A percentile compares a stretch with the other conserved stretches of the same genome.
These are phyloP conservation scores for Tetraselmis chui DNA, from an alignment of 139 green algal species.

Conservation along the genomic window DNA sequence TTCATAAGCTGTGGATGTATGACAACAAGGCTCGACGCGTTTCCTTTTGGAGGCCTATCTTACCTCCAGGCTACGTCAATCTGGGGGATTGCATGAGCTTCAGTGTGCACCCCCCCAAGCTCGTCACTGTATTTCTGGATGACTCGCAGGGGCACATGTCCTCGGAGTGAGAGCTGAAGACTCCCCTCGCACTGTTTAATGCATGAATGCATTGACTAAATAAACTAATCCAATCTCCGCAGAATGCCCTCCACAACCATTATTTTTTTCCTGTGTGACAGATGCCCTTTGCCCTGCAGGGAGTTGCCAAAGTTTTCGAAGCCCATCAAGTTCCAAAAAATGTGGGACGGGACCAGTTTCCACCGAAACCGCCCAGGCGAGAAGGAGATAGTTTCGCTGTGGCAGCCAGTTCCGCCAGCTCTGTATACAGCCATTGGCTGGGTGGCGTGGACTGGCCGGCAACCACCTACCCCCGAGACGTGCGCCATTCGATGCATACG, in stretches of 20 bases:
- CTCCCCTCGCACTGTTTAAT: too few species aligned
- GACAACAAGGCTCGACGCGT: not conserved
- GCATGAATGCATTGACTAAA: too few species aligned
- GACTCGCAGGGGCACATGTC: too few species aligned
- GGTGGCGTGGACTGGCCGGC: slow-evolving; percentile 32
- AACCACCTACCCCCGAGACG: not conserved
- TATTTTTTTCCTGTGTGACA: too few species aligned
- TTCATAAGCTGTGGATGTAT: not conserved
- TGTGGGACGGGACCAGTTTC: not conserved
- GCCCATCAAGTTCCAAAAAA: not conserved
- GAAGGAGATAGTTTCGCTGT: slow-evolving; percentile 39
- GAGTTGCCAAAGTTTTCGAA: not conserved
- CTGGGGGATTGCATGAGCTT: slow-evolving; percentile 8
- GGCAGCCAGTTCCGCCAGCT: slow-evolving; percentile 51
- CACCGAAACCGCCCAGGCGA: not conserved
- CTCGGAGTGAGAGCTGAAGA: too few species aligned
- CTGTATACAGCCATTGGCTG: slow-evolving; percentile 70
- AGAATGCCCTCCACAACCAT: too few species aligned
- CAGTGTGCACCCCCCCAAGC: not conserved
- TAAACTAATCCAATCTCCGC: too few species aligned
- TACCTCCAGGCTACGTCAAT: not conserved
- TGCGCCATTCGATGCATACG: not conserved
- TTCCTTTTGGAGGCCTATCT: not conserved
- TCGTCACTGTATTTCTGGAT: not conserved
- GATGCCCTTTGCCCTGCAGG: too few species aligned